These are phyloP conservation scores for Alternaria arborescens DNA, from an alignment of 2,329 filamentous ascomycete species.

Conservation along the genomic window DNA sequence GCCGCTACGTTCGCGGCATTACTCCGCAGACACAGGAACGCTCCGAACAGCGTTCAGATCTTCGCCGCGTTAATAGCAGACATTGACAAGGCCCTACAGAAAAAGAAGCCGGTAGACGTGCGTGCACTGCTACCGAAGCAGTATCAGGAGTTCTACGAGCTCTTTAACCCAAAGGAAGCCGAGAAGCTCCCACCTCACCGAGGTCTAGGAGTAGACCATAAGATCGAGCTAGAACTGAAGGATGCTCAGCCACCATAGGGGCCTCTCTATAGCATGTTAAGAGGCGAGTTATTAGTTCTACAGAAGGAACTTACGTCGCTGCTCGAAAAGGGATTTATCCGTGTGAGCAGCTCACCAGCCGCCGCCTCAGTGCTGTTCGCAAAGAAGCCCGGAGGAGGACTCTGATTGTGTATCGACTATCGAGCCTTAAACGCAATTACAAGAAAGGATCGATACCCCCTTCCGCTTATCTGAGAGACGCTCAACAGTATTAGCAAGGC, in stretches of 20 bases:
- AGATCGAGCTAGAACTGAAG: too few species aligned
- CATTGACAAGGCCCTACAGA: too few species aligned
- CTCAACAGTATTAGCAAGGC: slow-evolving; percentile 37
- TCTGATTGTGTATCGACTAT: slow-evolving; percentile 51
- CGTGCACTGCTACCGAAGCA: too few species aligned
- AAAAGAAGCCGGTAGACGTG: too few species aligned
- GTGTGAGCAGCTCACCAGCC: slow-evolving; percentile 17
- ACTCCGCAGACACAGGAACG: too few species aligned
- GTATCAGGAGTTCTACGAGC: too few species aligned
- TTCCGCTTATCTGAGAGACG: slow-evolving; percentile 46
- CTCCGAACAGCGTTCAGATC: too few species aligned
- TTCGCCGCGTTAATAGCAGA: too few species aligned
- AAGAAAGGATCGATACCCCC: slow-evolving; percentile 45
- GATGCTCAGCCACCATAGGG: background rate
- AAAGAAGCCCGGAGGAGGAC: slow-evolving; percentile 1
- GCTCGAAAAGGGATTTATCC: background rate
- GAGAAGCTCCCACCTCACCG: too few species aligned
- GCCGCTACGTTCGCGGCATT: too few species aligned
- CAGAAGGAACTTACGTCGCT: background rate
- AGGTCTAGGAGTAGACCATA: too few species aligned
- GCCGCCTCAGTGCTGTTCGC: background rate
- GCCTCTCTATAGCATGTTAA: background rate
- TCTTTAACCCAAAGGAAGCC: too few species aligned
- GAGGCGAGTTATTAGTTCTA: background rate
- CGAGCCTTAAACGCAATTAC: slow-evolving; percentile 46